Evolutionary conservation across 73 alveolate genomes (phyloP).

Genomic region (Tetrahymena borealis): DNA sequence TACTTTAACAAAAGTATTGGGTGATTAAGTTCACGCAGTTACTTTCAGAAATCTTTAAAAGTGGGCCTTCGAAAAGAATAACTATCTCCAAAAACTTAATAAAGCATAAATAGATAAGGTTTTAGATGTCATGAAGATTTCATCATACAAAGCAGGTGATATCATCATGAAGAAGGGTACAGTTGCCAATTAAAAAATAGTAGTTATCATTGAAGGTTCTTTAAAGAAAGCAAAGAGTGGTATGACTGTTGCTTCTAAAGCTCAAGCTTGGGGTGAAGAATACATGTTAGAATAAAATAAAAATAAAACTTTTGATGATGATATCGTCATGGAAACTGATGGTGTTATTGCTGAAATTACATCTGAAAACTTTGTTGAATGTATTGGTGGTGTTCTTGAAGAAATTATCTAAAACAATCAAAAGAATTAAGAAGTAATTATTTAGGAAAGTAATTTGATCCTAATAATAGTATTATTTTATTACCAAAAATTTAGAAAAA

Average conservation of each 20-base stretch:
- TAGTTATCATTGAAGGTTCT: constrained; percentile 37
- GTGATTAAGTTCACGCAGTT: constrained; percentile 42
- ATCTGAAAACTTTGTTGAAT: constrained; percentile 29
- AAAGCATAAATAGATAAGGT: constrained; percentile 34
- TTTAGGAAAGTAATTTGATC: background rate
- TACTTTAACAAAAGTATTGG: constrained; percentile 35
- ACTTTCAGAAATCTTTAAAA: constrained; percentile 36
- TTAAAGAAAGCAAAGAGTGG: constrained; percentile 29
- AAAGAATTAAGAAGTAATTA: background rate
- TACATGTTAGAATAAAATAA: constrained; percentile 22
- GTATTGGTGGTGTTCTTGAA: constrained; percentile 25
- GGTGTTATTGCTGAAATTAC: constrained; percentile 43
- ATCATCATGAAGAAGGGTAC: constrained; percentile 32
- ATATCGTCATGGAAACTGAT: constrained; percentile 38
- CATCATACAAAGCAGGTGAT: constrained; percentile 41
- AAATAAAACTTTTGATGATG: constrained; percentile 31
- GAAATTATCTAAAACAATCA: constrained; percentile 20
- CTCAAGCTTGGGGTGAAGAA: constrained; percentile 43
- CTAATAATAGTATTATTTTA: background rate
- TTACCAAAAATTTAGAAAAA: background rate
- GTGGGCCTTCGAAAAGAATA: constrained; percentile 38
- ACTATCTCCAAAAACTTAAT: constrained; percentile 6
- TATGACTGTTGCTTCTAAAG: constrained; percentile 28
- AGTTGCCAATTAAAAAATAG: constrained; percentile 23
- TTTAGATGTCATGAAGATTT: constrained; percentile 33